Evolutionary conservation across 2,329 filamentous ascomycete genomes (phyloP).

Genomic region (Aspergillus ustus): DNA sequence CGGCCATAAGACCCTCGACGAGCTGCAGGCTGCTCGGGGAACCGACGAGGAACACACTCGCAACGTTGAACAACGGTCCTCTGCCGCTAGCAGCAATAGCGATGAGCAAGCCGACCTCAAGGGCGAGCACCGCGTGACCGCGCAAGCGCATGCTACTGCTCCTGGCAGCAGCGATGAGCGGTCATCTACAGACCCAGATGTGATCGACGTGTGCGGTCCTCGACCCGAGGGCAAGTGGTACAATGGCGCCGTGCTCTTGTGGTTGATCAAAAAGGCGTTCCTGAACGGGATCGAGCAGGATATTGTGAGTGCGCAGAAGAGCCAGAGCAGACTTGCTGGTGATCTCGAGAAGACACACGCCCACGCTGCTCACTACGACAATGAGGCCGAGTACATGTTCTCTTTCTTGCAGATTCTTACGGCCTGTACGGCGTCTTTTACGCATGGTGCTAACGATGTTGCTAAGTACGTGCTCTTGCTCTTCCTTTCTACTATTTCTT

Average conservation of each 20-base stretch:
- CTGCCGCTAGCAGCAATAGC: not conserved
- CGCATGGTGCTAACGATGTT: slow-evolving; percentile 27
- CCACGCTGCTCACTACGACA: slow-evolving; percentile 23
- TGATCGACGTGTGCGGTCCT: slow-evolving; percentile 18
- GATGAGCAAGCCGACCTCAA: not conserved
- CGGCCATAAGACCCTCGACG: slow-evolving; percentile 26
- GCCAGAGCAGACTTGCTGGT: slow-evolving; percentile 19
- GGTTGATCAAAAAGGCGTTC: slow-evolving; percentile 19
- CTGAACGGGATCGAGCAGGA: slow-evolving; percentile 26
- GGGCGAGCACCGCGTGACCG: not conserved
- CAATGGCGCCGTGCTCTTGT: slow-evolving; percentile 21
- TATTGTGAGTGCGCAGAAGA: slow-evolving; percentile 22
- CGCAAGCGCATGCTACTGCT: not conserved
- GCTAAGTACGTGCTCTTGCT: slow-evolving; percentile 23
- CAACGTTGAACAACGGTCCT: not conserved
- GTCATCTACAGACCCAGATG: not conserved
- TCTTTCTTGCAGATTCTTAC: slow-evolving; percentile 26
- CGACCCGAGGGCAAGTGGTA: slow-evolving; percentile 20
- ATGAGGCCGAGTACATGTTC: slow-evolving; percentile 26
- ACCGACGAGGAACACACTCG: slow-evolving; percentile 5
- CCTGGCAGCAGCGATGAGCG: not conserved
- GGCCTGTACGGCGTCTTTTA: slow-evolving; percentile 23
- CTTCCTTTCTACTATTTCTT: not conserved
- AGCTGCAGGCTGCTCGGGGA: slow-evolving; percentile 20
- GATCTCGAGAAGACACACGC: slow-evolving; percentile 26